Evolutionary conservation across 768 basidiomycete genomes (phyloP).

Genomic region (Infundibulicybe gibba): DNA sequence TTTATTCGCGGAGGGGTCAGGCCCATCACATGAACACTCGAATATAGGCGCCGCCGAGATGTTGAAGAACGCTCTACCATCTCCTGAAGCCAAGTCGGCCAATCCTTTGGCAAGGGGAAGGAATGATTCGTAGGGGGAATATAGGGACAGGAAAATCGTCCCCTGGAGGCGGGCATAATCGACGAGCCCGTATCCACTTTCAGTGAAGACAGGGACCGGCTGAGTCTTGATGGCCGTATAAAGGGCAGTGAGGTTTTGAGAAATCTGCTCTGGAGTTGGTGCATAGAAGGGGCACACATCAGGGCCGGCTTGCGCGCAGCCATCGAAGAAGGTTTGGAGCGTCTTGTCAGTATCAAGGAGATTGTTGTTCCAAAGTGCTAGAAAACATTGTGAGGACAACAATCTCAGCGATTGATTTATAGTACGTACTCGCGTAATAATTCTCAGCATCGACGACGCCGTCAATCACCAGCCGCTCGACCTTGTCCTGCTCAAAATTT

Average conservation of each 20-base stretch:
- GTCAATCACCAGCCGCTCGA: too few species aligned
- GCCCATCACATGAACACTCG: slow-evolving; percentile 24
- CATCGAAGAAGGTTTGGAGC: slow-evolving; percentile 30
- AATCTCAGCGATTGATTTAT: neutral
- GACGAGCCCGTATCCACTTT: too few species aligned
- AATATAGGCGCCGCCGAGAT: slow-evolving; percentile 13
- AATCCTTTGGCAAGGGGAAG: too few species aligned
- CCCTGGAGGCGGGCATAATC: too few species aligned
- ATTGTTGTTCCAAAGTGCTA: slow-evolving; percentile 31
- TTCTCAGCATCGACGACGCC: slow-evolving; percentile 34
- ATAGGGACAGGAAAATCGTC: slow-evolving; percentile 29
- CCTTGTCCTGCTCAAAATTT: slow-evolving; percentile 25
- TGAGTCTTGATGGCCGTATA: slow-evolving; percentile 22
- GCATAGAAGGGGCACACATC: slow-evolving; percentile 24
- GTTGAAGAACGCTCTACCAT: slow-evolving; percentile 22
- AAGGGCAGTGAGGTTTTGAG: too few species aligned
- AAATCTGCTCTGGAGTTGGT: too few species aligned
- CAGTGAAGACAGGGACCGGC: slow-evolving; percentile 29
- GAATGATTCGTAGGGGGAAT: slow-evolving; percentile 29
- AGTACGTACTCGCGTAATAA: slow-evolving; percentile 29
- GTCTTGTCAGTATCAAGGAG: too few species aligned
- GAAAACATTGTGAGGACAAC: neutral
- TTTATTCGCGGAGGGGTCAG: neutral
- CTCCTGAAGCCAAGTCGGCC: too few species aligned
- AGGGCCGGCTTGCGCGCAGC: slow-evolving; percentile 34